These are phyloP conservation scores for Tylopilus sp. DNA, from an alignment of 1,284 basidiomycete species.

Conservation along the genomic window DNA sequence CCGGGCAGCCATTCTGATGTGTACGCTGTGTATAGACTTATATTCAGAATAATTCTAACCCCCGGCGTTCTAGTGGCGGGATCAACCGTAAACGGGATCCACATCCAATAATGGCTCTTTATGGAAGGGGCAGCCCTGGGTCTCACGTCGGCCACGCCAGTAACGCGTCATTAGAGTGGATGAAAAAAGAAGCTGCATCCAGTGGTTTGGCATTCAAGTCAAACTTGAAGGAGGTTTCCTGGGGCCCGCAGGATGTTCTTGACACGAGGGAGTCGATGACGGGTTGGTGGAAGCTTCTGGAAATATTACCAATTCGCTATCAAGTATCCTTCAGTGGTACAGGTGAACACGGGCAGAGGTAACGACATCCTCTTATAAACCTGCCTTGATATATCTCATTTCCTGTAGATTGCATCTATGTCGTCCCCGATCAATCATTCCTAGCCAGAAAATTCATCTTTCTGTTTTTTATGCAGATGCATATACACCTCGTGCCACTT, in stretches of 20 bases:
- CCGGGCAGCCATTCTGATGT: not conserved
- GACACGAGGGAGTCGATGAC: constrained; percentile 16
- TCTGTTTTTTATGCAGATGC: constrained; percentile 14
- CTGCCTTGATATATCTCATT: not conserved
- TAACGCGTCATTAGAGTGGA: constrained; percentile 30
- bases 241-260: constrained; percentile 16
- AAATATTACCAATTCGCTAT: constrained; percentile 30
- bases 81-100: not conserved
- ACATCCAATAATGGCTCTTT: too few relatives aligned
- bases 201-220: constrained; percentile 6
- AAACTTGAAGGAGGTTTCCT: not conserved
- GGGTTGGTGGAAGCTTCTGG: constrained; percentile 14
- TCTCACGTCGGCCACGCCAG: constrained; percentile 16
- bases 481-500: constrained; percentile 24
- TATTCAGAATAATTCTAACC: not conserved
- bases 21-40: not conserved
- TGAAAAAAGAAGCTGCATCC: constrained; percentile 15
- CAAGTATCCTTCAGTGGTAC: constrained; percentile 23
- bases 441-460: constrained; percentile 24
- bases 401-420: constrained; percentile 18
- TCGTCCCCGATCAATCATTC: constrained; percentile 19
- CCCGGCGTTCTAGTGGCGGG: not conserved
- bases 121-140: not conserved
- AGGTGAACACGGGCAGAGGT: constrained; percentile 16
- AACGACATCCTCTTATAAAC: not conserved